phyloP scores from a whole-genome alignment of 345 rosid genomes.

The Syzygium jambos region DNA sequence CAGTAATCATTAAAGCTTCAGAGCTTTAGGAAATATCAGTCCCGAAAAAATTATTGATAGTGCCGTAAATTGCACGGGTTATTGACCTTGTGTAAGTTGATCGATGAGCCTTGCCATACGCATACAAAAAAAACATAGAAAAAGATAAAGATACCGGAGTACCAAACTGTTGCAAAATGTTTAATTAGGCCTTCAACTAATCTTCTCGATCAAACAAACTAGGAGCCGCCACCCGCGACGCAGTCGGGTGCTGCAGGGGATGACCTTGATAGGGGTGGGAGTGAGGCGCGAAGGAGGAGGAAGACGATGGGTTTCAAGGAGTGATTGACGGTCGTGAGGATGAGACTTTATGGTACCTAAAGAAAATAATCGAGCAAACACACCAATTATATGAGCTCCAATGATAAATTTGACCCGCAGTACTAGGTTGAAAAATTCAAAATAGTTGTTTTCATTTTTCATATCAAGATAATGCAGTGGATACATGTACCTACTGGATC shows the following conservation, averaged over 20 bases:
- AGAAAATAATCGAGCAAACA: too few species aligned
- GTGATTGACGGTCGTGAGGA: too few species aligned
- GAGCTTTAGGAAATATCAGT: too few species aligned
- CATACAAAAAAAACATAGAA: too few species aligned
- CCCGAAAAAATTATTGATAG: too few species aligned
- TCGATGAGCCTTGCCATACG: too few species aligned
- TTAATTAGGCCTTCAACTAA: too few species aligned
- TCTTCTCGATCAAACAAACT: too few species aligned
- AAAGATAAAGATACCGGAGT: neutral
- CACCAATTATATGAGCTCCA: neutral
- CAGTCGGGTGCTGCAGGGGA: neutral
- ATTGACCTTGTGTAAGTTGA: too few species aligned
- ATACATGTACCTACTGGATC: neutral
- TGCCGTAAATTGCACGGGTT: too few species aligned
- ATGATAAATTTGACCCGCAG: neutral
- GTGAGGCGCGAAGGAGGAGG: neutral
- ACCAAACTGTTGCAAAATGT: neutral
- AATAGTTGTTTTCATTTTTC: neutral
- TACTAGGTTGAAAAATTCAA: neutral
- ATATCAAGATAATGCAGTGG: neutral
- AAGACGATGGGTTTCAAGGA: neutral
- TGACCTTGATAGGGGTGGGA: neutral
- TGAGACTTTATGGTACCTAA: too few species aligned
- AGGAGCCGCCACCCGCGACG: neutral
- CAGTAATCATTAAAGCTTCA: too few species aligned